These are phyloP conservation scores for Pistacia atlantica DNA, from an alignment of 345 rosid species.

Conservation along the genomic window DNA sequence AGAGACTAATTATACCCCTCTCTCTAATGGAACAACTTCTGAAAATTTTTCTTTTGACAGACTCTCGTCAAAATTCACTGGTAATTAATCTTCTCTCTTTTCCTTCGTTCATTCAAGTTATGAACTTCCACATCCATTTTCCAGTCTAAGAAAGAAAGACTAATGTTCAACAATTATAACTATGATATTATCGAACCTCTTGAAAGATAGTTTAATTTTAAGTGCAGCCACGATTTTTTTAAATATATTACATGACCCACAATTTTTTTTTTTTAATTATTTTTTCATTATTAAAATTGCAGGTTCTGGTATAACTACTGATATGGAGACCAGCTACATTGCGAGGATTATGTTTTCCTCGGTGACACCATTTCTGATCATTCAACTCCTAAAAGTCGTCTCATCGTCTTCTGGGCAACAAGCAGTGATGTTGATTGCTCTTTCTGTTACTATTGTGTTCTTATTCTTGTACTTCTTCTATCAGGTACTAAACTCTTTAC, in stretches of 20 bases:
- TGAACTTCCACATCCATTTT: background rate
- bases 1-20: background rate
- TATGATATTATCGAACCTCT: too few species aligned
- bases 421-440: slow-evolving; percentile 26
- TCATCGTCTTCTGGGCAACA: slow-evolving; percentile 22
- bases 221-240: too few species aligned
- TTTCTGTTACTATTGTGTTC: slow-evolving; percentile 23
- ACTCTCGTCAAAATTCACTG: slow-evolving; percentile 6
- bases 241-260: too few species aligned
- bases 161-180: too few species aligned
- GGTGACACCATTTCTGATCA: slow-evolving; percentile 38
- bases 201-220: too few species aligned
- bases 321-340: slow-evolving; percentile 45
- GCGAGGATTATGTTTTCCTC: slow-evolving; percentile 47
- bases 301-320: slow-evolving; percentile 42
- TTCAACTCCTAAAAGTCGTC: slow-evolving; percentile 33
- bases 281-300: background rate
- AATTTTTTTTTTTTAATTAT: too few species aligned
- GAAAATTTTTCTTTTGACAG: background rate
- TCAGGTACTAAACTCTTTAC: slow-evolving; percentile 28
- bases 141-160: background rate
- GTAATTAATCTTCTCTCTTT: background rate
- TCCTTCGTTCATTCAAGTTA: background rate
- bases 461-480: slow-evolving; percentile 36
- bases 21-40: background rate